phyloP scores from a whole-genome alignment of 2,329 filamentous ascomycete genomes.

The Epichloe typhina region DNA sequence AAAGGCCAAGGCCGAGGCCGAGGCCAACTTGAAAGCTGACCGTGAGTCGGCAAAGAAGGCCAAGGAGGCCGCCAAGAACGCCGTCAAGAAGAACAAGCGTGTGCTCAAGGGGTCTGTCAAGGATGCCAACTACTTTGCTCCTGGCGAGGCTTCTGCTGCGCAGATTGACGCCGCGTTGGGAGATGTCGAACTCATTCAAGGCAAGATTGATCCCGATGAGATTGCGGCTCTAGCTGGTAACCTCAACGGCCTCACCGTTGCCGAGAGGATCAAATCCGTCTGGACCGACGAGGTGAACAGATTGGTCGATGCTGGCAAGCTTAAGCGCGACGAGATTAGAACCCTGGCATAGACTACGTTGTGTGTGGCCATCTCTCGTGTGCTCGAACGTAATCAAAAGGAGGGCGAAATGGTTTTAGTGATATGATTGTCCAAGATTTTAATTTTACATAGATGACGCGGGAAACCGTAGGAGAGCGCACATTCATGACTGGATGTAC shows the following conservation, averaged over 20 bases:
- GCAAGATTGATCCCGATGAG: conserved; percentile 83
- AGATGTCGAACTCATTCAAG: conserved; percentile 77
- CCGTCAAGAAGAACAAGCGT: conserved; percentile 99
- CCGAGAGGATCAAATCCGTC: conserved; percentile 70
- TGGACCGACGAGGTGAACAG: conserved; percentile 69
- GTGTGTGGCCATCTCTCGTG: not conserved
- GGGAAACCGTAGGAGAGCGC: not conserved
- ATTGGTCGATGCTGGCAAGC: conserved; percentile 68
- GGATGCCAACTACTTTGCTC: conserved; percentile 91
- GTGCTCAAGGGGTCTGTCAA: conserved; percentile 88
- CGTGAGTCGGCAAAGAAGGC: conserved; percentile 84
- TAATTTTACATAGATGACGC: not conserved
- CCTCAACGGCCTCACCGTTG: conserved; percentile 66
- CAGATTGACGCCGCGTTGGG: conserved; percentile 72
- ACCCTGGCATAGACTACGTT: conserved; percentile 28
- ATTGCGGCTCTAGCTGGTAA: conserved; percentile 71
- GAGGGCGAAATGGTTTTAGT: not conserved
- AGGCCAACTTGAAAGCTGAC: conserved; percentile 72
- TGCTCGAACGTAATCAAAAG: not conserved
- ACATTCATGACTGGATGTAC: not conserved
- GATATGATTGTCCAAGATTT: not conserved
- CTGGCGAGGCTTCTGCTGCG: conserved; percentile 55
- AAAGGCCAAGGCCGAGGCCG: conserved; percentile 66
- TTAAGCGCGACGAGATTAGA: conserved; percentile 75
- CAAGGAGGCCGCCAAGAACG: conserved; percentile 97